Evolutionary conservation across 768 basidiomycete genomes (phyloP).

Genomic region (Amanita brunnescens): DNA sequence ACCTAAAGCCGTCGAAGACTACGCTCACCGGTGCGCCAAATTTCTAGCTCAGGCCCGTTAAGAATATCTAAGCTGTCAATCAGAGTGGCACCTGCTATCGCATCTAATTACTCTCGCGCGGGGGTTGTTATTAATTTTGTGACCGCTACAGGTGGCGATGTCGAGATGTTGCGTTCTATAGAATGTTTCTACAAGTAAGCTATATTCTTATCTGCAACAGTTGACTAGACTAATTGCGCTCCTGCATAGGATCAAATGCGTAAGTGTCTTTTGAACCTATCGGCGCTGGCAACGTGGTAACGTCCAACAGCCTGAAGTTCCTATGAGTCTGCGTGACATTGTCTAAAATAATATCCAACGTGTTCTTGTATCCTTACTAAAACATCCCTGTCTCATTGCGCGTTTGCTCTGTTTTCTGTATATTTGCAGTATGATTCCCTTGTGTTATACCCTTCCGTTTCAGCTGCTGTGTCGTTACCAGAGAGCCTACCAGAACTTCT

Average conservation of each 20-base stretch:
- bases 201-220: not conserved
- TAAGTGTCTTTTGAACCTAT: constrained; percentile 29
- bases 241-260: constrained; percentile 73
- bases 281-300: constrained; percentile 12
- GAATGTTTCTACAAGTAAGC: constrained; percentile 94
- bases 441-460: constrained; percentile 68
- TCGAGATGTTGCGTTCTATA: constrained; percentile 96
- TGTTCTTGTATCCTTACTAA: constrained; percentile 81
- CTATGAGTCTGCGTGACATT: constrained; percentile 83
- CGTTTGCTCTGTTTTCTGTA: constrained; percentile 29
- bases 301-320: constrained; percentile 71
- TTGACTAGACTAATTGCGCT: not conserved
- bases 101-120: constrained; percentile 77
- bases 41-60: no score
- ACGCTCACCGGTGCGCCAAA: constrained; percentile 73
- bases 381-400: constrained; percentile 28
- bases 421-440: constrained; percentile 44
- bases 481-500: constrained; percentile 31
- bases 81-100: constrained; percentile 81
- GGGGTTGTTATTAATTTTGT: constrained; percentile 96
- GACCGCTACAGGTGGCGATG: constrained; percentile 94
- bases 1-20: constrained; percentile 94
- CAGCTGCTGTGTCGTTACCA: constrained; percentile 59
- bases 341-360: constrained; percentile 48
- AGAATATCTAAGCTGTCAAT: not conserved